A percentile compares a stretch with the other conserved stretches of the same genome.
phyloP scores from a whole-genome alignment of 2,329 filamentous ascomycete genomes.

The Monosporascus sp. region DNA sequence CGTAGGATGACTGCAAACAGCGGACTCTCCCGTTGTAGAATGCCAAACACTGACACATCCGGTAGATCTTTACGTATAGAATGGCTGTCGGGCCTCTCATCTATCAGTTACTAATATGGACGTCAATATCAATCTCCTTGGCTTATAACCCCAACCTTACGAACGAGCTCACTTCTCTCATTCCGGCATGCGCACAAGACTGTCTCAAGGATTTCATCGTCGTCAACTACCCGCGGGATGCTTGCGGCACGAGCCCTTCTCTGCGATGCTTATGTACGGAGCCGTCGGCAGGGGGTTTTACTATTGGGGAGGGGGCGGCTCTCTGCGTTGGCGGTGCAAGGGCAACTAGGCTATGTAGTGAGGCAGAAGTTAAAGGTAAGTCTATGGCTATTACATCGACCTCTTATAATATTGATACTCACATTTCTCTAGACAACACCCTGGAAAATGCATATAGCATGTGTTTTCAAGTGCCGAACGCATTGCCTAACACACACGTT shows the following conservation, averaged over 20 bases:
- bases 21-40: constrained; percentile 10
- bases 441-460: constrained; percentile 46
- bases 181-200: constrained; percentile 24
- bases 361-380: constrained; percentile 37
- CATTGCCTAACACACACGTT: constrained; percentile 52
- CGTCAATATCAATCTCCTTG: constrained; percentile 17
- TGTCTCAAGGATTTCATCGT: constrained; percentile 61
- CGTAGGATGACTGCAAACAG: constrained; percentile 11
- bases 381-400: constrained; percentile 3
- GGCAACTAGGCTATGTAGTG: constrained; percentile 46
- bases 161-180: constrained; percentile 18
- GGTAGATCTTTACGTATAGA: constrained; percentile 24
- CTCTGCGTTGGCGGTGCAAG: constrained; percentile 59
- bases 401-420: constrained; percentile 12
- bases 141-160: constrained; percentile 17
- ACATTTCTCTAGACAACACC: constrained; percentile 12
- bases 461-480: constrained; percentile 47
- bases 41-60: constrained; percentile 18
- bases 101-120: constrained; percentile 23
- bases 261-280: constrained; percentile 61
- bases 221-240: constrained; percentile 48
- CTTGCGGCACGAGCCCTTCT: constrained; percentile 46
- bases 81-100: constrained; percentile 26
- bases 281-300: constrained; percentile 56
- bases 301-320: constrained; percentile 66